These are phyloP conservation scores for Aspergillus felis DNA, from an alignment of 2,329 filamentous ascomycete genomes.

Conservation along the genomic window DNA sequence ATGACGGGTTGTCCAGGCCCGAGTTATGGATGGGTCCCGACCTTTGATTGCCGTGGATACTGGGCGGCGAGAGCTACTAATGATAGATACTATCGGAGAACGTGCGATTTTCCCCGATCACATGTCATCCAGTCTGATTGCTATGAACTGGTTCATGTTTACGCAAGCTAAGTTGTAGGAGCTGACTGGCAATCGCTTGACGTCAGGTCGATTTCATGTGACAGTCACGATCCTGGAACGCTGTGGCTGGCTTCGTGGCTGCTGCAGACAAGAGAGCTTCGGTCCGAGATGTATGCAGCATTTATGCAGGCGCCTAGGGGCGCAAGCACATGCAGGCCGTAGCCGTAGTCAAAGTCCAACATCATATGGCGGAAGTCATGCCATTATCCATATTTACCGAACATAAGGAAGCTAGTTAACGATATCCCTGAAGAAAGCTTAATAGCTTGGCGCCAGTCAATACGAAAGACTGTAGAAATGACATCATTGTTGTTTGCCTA, in stretches of 20 bases:
- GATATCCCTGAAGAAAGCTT: no score
- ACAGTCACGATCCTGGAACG: not conserved
- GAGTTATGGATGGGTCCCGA: not conserved
- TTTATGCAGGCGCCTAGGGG: not conserved
- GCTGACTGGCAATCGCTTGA: not conserved
- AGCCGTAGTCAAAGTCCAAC: not conserved
- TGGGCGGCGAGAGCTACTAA: not conserved
- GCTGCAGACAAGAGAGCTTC: not conserved
- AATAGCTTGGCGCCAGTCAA: not conserved
- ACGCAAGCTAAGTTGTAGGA: not conserved
- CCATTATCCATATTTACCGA: not conserved
- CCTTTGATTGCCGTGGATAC: not conserved
- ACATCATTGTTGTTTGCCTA: not conserved
- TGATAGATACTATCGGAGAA: slow-evolving; percentile 3
- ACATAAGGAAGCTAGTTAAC: no score
- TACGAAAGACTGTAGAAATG: not conserved
- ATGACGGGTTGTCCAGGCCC: not conserved
- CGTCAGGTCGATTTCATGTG: not conserved
- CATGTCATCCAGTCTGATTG: not conserved
- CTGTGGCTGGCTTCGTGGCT: not conserved
- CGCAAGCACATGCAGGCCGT: not conserved
- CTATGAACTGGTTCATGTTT: not conserved
- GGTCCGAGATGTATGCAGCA: not conserved
- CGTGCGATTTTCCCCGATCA: slow-evolving; percentile 10
- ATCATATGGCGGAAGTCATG: not conserved